These are phyloP conservation scores for Solanum chiquidenum DNA, from an alignment of 257 asterid genomes.

Conservation along the genomic window DNA sequence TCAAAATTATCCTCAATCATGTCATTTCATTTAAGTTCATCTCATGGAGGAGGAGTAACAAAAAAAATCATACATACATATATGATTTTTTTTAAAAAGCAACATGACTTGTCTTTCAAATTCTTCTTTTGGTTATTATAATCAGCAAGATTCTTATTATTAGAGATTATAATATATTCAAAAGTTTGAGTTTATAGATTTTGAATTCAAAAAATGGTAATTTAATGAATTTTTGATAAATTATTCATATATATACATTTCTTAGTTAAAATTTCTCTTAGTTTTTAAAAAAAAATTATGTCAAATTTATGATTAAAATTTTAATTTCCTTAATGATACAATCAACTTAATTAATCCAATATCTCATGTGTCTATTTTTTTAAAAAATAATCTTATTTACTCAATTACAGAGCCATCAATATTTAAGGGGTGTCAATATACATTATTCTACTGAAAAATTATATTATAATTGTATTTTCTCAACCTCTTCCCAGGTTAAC, in stretches of 20 bases:
- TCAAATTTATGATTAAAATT: too few relatives aligned
- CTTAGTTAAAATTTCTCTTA: not conserved
- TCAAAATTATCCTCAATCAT: not conserved
- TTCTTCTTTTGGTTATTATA: not conserved
- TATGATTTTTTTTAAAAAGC: too few relatives aligned
- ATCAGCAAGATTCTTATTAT: not conserved
- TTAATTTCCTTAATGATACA: too few relatives aligned
- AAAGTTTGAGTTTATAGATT: not conserved
- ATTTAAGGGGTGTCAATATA: not conserved
- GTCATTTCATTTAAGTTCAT: not conserved
- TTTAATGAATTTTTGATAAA: not conserved
- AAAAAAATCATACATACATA: too few relatives aligned
- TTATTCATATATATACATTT: not conserved
- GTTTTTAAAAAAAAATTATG: not conserved
- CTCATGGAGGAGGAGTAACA: not conserved
- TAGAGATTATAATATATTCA: not conserved
- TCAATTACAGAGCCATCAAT: not conserved
- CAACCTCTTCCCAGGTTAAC: not conserved
- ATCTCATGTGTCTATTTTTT: not conserved
- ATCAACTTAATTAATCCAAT: not conserved
- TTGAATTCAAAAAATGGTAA: not conserved
- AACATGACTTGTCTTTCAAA: not conserved
- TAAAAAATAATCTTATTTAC: not conserved
- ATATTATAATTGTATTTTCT: not conserved
- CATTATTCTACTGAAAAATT: not conserved